A percentile compares a stretch with the other conserved stretches of the same genome.
These are phyloP conservation scores for Fusarium graminum DNA, from an alignment of 2,329 filamentous ascomycete species.

Conservation along the genomic window DNA sequence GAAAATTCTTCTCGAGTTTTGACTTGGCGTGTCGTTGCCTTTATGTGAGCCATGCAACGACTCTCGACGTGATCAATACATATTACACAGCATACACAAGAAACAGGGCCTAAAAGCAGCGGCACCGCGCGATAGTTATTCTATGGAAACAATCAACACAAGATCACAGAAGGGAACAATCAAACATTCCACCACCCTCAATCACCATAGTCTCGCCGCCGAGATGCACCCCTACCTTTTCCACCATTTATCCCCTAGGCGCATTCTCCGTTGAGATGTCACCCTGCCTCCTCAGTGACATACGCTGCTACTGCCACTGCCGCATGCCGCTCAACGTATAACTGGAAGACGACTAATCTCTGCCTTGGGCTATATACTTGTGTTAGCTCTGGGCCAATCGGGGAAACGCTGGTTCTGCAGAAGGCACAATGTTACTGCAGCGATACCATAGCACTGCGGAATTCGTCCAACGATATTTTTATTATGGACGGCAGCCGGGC, in stretches of 20 bases:
- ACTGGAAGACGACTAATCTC: constrained; percentile 3
- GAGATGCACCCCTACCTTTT: neutral
- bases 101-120: constrained; percentile 13
- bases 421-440: constrained; percentile 17
- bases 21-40: constrained; percentile 6
- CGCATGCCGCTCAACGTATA: neutral
- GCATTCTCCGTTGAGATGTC: neutral
- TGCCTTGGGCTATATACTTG: constrained; percentile 19
- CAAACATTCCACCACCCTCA: neutral
- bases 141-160: constrained; percentile 1
- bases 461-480: constrained; percentile 11
- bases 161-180: neutral
- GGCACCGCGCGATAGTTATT: constrained; percentile 30
- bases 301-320: neutral
- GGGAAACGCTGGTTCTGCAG: constrained; percentile 17
- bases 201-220: neutral
- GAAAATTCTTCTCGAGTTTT: constrained; percentile 12
- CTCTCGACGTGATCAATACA: constrained; percentile 29
- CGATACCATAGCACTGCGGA: constrained; percentile 28
- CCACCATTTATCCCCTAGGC: neutral
- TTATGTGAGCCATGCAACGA: constrained; percentile 18
- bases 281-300: constrained; percentile 1
- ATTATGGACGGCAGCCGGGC: neutral
- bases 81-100: constrained; percentile 14
- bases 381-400: constrained; percentile 22